Percentiles rank a stretch among this genome's conserved stretches.
These are phyloP conservation scores for Kockiozyma suomiensis DNA, from an alignment of 805 yeast genomes.

Conservation along the genomic window DNA sequence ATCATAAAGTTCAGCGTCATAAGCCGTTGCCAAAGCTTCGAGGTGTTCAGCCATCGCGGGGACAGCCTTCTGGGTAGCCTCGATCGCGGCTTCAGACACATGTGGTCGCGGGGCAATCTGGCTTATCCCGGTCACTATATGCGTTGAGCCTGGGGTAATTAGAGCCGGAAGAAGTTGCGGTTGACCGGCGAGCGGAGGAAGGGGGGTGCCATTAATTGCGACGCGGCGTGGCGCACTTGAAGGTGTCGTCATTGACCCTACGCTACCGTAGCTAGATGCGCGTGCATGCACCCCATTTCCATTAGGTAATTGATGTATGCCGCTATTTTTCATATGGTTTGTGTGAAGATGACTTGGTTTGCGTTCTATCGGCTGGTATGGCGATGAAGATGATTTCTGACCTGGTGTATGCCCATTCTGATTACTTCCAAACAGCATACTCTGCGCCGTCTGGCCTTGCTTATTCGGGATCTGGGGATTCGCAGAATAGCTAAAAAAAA, in stretches of 20 bases:
- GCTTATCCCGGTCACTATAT: too few species aligned
- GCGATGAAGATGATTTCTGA: conserved; percentile 30
- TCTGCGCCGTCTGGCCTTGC: conserved; percentile 46
- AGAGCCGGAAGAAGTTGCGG: not conserved
- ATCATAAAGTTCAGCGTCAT: conserved; percentile 56
- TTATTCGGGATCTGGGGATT: conserved; percentile 48
- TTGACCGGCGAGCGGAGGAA: not conserved
- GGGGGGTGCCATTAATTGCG: not conserved
- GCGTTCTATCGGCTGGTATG: conserved; percentile 20
- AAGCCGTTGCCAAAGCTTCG: conserved; percentile 49
- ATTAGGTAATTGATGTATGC: not conserved
- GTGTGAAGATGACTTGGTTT: not conserved
- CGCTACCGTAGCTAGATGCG: not conserved
- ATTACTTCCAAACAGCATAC: conserved; percentile 37
- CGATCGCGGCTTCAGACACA: conserved; percentile 57
- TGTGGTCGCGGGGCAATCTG: conserved; percentile 41
- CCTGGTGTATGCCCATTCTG: conserved; percentile 8
- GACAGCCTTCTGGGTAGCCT: conserved; percentile 53
- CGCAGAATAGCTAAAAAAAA: conserved; percentile 54
- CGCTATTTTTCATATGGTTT: not conserved
- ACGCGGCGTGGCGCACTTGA: not conserved
- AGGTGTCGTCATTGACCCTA: not conserved
- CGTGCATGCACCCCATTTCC: not conserved
- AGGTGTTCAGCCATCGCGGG: conserved; percentile 42
- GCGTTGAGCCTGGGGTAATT: not conserved